Evolutionary conservation across 2,329 filamentous ascomycete species (phyloP), one percentile per base, ranked within the genome.

Genomic region (Paecilomyces dactylethromorphus): DNA sequence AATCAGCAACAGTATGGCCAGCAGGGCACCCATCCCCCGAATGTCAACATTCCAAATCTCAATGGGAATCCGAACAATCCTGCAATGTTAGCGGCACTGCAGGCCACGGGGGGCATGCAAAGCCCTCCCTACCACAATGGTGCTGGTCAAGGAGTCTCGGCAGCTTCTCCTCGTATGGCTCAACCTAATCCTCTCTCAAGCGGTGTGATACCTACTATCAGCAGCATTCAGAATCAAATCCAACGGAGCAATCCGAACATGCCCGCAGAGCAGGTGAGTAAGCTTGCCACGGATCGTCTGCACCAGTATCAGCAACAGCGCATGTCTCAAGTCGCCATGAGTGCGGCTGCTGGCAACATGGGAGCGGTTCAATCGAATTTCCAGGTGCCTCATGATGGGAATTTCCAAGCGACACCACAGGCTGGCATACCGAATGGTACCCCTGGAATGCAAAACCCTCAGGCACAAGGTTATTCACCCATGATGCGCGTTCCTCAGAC

Each of bases 161-260:
- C 74, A 18, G 72, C 76, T 26, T 80, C 79, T n/a, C 79, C 79
- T 57, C 78, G 77, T 15, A 75, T 79, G 69, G 71, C 70, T 18
- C 78, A 79, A 56, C 76, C 79, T 2, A 81, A 81, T 62, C 73
- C 79, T 57, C 74, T 84, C 51, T 82, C 78, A 22, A 81, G 76
- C 54, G 80, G 81, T 22, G 79, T 82, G 63, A 78, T 84, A 52
- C 82, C 82, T 13, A 79, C 79, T 8, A 81, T 85, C 59, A 81
- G 79, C 58, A 79, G 76, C 59, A 78, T 84, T 57, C 76, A 79
- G 59, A 81, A 78, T 60, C 79, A 81, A 45, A 77, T 85, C 15
- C 79, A 81, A 62, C 74, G 74, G 57, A 78, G 71, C 63, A 78
- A 83, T 62, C 82, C 82, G 1, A 76, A 78, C 57, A 71, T 82